Evolutionary conservation across 2,329 filamentous ascomycete genomes (phyloP), one percentile per base, ranked within the genome.

Genomic region (Arthroderma uncinatum): DNA sequence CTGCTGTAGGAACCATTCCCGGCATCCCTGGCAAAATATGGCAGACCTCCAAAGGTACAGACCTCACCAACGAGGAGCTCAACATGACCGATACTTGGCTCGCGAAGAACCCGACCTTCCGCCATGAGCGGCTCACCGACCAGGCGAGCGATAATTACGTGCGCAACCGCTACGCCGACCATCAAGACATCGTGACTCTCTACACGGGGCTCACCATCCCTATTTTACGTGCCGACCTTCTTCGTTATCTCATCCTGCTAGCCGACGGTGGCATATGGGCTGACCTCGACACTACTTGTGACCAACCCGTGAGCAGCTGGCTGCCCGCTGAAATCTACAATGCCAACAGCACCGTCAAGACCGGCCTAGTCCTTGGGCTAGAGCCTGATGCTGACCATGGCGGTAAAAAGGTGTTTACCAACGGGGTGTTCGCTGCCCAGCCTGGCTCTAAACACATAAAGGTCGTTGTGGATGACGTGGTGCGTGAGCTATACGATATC

Each of bases 211-310:
- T 75, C n/a, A 58, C 63, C 1, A 64, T 73, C 8, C 68, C 70
- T 0, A 74, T 74, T 36, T 61, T 74, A 19, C 68, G 69, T 57
- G 73, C 72, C 3, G 74, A 76, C 59, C 64, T 75, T n/a, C 64
- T 76, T 4, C 70, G 73, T 4, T 74, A 75, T 52, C 60, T 76
- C 4, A 64, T 75, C n/a, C 60, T 75, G 0, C 70, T 68, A 52
- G 63, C 68, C 2, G 63, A 74, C 52, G 74, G 73, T 0, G 74
- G 74, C 1, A 64, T 73, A n/a, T 76, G 70, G 68, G 71, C 65
- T 25, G 74, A 76, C 44, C 62, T 75, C 7, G 72, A 76, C 57
- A 66, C 72, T 4, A 61, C 60, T 2, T 72, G 69, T 57, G 65
- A 70, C 55, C 64, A 61, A 28, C 61, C 67, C 0, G 69, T 74